Evolutionary conservation across 176 grass and related monocot genomes (phyloP).

Genomic region (Lolium rigidum): DNA sequence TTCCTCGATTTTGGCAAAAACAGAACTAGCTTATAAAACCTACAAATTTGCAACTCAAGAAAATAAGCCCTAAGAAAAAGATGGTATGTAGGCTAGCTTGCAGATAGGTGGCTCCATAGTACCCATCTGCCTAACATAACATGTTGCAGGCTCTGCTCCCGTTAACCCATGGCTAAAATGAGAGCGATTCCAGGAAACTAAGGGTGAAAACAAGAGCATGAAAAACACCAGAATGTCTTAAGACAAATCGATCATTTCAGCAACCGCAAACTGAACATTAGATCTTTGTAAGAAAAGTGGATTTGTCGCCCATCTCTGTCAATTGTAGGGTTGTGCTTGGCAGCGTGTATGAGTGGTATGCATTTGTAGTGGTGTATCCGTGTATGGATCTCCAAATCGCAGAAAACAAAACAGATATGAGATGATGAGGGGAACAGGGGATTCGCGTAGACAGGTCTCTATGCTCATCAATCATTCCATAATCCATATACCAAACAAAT

Average conservation of each 20-base stretch:
- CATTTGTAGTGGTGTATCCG: background rate
- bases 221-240: background rate
- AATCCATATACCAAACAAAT: conserved; percentile 23
- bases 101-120: background rate
- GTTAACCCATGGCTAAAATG: background rate
- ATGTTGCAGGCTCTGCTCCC: background rate
- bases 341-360: background rate
- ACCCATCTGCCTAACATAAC: background rate
- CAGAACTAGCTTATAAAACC: background rate
- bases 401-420: background rate
- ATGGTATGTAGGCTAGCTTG: background rate
- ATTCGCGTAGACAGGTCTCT: background rate
- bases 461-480: background rate
- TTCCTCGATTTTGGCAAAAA: background rate
- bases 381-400: background rate
- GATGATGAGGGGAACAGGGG: background rate
- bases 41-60: conserved; percentile 18
- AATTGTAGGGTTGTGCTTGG: background rate
- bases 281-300: background rate
- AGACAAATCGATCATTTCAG: background rate
- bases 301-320: background rate
- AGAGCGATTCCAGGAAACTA: background rate
- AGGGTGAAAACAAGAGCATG: background rate
- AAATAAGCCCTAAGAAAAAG: background rate
- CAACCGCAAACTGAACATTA: background rate